Base-by-base conservation (phyloP, 108 stramenopile genomes). In the Cyclostephanos invisitatus region DNA sequence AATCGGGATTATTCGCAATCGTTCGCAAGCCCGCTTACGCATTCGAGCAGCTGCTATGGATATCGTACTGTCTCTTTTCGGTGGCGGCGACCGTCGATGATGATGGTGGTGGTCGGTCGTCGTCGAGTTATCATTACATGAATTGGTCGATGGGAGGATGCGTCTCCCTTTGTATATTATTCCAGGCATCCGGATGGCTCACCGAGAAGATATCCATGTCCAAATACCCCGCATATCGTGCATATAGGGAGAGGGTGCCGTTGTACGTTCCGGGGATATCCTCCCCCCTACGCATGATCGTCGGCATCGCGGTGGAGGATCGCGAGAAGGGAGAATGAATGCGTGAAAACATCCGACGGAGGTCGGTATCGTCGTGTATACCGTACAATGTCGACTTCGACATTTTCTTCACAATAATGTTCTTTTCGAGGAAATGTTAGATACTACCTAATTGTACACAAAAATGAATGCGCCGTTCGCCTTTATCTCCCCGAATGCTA, bases 11-110 rank as follows among this genome's bases (percentile, higher is more conserved):
- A 0, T 94, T 87, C 72, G 75, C 84, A 20, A 82, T 94, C 47
- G 82, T 89, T 46, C 84, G 92, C 14, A 92, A 92, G 62, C 91
- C 91, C n/a, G 89, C 89, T 58, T 92, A 92, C 71, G 85, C 86
- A 4, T 81, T 75, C 3, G 91, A 92, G 55, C 91, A 89, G 74
- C 54, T 46, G 1, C 66, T 85, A 38, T 92, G 91, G 91, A 80
- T 89, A 24, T 79, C 77, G 15, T 87, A 66, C 59, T 87, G 85
- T 55, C 42, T 88, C 1, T 92, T 89, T 77, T 79, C 85, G 32
- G 62, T 89, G 10, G 82, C 84, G 29, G 84, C 85, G 5, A 14
- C 15, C 40, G 11, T 8, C 15, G 44, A 3, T 14, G 12, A 14
- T 46, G 2, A 14, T 3, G 44, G 3, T 3, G 44, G 4, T 32